Evolutionary conservation across 441 rosid species (phyloP).

Genomic region (Syzygium syzygioides): DNA sequence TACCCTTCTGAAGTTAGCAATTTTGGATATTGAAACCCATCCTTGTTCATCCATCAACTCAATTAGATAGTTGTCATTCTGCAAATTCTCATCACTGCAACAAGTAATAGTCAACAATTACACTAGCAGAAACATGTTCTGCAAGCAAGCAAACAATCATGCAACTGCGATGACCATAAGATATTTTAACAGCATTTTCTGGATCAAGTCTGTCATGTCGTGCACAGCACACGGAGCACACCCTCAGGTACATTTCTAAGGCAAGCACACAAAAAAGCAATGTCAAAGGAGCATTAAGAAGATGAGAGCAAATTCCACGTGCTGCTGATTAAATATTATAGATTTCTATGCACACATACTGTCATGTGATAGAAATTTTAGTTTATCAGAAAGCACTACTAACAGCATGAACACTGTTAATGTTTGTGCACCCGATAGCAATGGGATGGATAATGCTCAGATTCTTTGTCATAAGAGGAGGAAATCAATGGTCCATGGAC

Average conservation of each 20-base stretch:
- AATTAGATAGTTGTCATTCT: conserved; percentile 52
- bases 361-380: neutral
- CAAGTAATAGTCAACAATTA: conserved; percentile 9
- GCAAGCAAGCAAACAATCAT: neutral
- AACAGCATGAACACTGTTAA: neutral
- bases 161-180: neutral
- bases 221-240: neutral
- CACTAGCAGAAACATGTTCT: neutral
- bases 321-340: neutral
- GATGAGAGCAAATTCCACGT: neutral
- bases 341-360: neutral
- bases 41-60: conserved; percentile 90
- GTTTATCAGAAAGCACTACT: neutral
- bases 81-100: conserved; percentile 85
- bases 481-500: neutral
- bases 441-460: neutral
- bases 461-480: neutral
- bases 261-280: neutral
- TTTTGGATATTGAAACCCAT: conserved; percentile 67
- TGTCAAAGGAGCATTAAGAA: neutral
- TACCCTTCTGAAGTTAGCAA: conserved; percentile 94
- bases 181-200: neutral
- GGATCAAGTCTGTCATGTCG: neutral
- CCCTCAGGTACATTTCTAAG: neutral
- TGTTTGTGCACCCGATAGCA: neutral